Percentiles rank a stretch among this genome's conserved stretches.
phyloP scores from a whole-genome alignment of 352 stramenopile genomes.

The Phytophthora podocarpi region DNA sequence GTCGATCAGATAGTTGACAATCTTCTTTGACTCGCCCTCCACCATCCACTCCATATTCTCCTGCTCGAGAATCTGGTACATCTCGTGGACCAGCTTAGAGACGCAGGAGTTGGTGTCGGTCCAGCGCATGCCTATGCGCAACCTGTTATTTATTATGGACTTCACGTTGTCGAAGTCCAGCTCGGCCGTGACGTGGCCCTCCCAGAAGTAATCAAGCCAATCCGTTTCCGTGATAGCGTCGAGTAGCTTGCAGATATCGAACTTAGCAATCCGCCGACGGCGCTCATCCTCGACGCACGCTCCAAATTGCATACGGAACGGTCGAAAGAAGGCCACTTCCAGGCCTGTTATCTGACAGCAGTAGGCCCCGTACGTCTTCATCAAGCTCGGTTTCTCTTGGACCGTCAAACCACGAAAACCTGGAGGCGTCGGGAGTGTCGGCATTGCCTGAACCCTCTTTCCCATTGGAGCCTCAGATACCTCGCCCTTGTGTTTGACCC shows the following conservation, averaged over 20 bases:
- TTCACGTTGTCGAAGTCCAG: constrained; percentile 21
- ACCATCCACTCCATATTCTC: constrained; percentile 13
- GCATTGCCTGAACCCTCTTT: constrained; percentile 20
- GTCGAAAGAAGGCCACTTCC: constrained; percentile 7
- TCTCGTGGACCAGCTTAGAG: constrained; percentile 11
- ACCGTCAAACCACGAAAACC: constrained; percentile 2
- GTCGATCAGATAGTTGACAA: constrained; percentile 7
- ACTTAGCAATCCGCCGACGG: constrained; percentile 8
- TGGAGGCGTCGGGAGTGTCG: constrained; percentile 2
- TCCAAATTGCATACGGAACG: constrained; percentile 1
- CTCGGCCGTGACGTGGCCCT: constrained; percentile 3
- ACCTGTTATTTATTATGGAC: not conserved
- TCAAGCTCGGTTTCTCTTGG: constrained; percentile 4
- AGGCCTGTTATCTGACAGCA: constrained; percentile 8
- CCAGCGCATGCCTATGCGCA: not conserved
- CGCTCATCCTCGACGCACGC: constrained; percentile 16
- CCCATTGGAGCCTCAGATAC: no score
- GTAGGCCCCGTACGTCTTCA: constrained; percentile 13
- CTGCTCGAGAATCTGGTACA: constrained; percentile 1
- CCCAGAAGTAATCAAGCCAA: constrained; percentile 22
- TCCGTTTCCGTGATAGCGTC: constrained; percentile 1
- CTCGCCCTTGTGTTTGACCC: no score
- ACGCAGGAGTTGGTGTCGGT: constrained; percentile 2
- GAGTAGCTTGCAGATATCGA: constrained; percentile 13
- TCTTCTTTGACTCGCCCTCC: constrained; percentile 3